phyloP scores from a whole-genome alignment of 441 rosid species.

The Populus hybrid region DNA sequence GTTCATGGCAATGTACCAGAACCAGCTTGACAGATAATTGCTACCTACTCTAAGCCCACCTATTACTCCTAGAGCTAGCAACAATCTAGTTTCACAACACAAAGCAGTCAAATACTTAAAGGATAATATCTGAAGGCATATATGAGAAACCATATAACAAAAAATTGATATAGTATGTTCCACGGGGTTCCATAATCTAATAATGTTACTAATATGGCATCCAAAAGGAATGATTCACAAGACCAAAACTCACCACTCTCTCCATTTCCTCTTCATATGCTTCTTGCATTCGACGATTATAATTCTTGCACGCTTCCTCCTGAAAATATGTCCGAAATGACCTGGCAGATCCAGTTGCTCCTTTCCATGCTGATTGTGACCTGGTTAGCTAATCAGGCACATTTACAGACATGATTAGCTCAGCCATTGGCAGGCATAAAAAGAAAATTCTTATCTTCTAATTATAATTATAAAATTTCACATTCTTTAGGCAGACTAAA shows the following conservation, averaged over 20 bases:
- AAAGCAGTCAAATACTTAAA: background rate
- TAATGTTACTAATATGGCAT: background rate
- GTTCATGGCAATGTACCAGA: background rate
- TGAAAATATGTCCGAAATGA: conserved; percentile 73
- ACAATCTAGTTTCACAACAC: background rate
- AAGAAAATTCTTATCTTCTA: background rate
- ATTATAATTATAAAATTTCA: background rate
- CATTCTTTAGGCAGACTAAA: background rate
- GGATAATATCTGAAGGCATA: background rate
- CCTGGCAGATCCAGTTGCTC: conserved; percentile 33
- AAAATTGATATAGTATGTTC: background rate
- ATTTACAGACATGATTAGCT: conserved; percentile 28
- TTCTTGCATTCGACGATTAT: conserved; percentile 88
- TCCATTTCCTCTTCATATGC: conserved; percentile 94
- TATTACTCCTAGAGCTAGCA: background rate
- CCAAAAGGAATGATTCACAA: conserved; percentile 44
- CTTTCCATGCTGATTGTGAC: conserved; percentile 54
- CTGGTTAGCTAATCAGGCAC: conserved; percentile 46
- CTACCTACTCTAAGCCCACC: background rate
- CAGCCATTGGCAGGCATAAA: background rate
- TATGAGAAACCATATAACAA: background rate
- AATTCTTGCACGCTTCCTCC: conserved; percentile 86
- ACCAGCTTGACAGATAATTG: background rate
- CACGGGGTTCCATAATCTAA: background rate
- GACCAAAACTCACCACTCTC: conserved; percentile 72